Conservation (phyloP, 129 eudicot species). For the Saussurea involucrata region DNA sequence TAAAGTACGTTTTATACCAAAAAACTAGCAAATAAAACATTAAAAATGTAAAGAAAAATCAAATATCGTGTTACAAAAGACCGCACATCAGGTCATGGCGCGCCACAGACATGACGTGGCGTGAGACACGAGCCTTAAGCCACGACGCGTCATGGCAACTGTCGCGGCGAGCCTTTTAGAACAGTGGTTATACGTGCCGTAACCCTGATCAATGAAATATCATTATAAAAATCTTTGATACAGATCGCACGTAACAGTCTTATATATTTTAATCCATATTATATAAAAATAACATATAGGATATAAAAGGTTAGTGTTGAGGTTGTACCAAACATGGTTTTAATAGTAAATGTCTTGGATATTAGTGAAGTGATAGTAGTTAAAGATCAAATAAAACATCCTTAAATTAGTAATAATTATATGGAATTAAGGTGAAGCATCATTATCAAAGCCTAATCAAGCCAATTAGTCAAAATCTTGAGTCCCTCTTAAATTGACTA, state of each 20-base stretch:
- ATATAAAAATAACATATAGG: neutral
- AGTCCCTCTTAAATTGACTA: conserved; percentile 33
- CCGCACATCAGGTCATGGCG: no score
- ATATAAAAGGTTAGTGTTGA: conserved; percentile 19
- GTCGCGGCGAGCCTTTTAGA: no score
- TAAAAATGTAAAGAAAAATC: no score
- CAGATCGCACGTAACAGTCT: neutral
- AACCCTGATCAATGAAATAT: neutral
- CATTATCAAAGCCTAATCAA: conserved; percentile 32
- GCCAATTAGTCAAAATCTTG: conserved; percentile 31
- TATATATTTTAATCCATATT: neutral
- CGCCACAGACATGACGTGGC: no score
- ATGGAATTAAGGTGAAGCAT: conserved; percentile 32
- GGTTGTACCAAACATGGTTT: conserved; percentile 23
- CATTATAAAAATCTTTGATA: neutral
- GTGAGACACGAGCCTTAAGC: no score
- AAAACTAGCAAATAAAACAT: no score
- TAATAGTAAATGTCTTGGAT: conserved; percentile 20
- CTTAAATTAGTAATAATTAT: conserved; percentile 24
- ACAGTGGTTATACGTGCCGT: neutral
- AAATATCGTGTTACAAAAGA: no score
- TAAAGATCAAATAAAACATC: conserved; percentile 1
- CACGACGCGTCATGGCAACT: no score
- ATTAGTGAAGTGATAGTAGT: conserved; percentile 12
- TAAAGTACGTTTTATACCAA: no score